phyloP scores from a whole-genome alignment of 225 moss, liverwort and hornwort genomes.

The Antitrichia curtipendula region DNA sequence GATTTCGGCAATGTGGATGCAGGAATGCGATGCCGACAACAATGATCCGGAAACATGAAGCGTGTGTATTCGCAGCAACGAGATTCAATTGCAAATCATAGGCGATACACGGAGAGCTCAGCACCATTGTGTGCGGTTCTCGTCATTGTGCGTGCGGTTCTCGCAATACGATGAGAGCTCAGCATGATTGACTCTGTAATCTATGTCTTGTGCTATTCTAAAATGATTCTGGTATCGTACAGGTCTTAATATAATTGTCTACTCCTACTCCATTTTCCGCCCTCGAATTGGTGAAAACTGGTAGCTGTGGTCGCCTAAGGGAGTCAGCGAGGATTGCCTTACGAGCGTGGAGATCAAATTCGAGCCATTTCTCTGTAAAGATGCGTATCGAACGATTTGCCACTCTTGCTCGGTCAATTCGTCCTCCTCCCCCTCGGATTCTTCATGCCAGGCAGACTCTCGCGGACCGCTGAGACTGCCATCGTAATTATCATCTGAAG shows the following conservation, averaged over 20 bases:
- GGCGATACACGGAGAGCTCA: constrained; percentile 7
- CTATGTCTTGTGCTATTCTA: neutral
- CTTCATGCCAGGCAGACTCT: constrained; percentile 33
- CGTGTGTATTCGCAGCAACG: neutral
- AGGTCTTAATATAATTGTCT: neutral
- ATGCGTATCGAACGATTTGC: constrained; percentile 31
- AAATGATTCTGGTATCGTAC: constrained; percentile 1
- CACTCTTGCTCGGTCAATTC: constrained; percentile 35
- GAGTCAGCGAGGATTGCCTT: constrained; percentile 1
- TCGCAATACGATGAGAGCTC: constrained; percentile 10
- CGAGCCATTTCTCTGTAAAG: neutral
- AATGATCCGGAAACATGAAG: neutral
- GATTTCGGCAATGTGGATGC: no score
- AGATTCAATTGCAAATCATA: neutral
- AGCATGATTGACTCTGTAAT: neutral
- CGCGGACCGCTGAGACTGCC: constrained; percentile 4
- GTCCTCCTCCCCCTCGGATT: constrained; percentile 13
- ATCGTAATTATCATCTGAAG: neutral
- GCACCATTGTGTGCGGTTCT: constrained; percentile 15
- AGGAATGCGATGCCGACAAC: neutral
- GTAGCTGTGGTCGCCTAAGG: constrained; percentile 13
- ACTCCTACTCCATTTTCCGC: neutral
- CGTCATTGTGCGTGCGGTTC: neutral
- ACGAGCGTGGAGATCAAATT: constrained; percentile 18
- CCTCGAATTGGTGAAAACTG: constrained; percentile 11